phyloP scores from a whole-genome alignment of 106 monocot genomes.

The Ottelia alismoides region DNA sequence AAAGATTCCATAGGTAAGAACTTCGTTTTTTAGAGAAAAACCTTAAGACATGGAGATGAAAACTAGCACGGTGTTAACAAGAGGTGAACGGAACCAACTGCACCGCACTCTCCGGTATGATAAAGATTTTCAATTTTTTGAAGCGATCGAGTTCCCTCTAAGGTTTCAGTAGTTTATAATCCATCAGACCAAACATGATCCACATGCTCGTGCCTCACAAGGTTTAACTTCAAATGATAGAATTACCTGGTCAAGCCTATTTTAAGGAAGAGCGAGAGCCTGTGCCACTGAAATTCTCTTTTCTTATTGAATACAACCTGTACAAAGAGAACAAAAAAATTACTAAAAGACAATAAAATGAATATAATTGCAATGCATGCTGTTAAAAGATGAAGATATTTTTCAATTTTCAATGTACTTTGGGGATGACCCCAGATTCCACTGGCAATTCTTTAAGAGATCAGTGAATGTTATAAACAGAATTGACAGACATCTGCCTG shows the following conservation, averaged over 20 bases:
- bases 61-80: too few species aligned
- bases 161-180: neutral
- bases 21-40: too few species aligned
- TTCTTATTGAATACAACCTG: slow-evolving; percentile 80
- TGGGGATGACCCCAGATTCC: too few species aligned
- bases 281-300: slow-evolving; percentile 66
- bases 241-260: slow-evolving; percentile 50
- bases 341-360: neutral
- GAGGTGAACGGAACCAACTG: too few species aligned
- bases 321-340: neutral
- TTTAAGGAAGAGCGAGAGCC: slow-evolving; percentile 51
- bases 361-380: neutral
- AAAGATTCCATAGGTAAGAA: too few species aligned
- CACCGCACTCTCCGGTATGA: too few species aligned
- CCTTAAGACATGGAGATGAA: too few species aligned
- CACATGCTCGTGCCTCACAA: neutral
- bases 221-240: neutral
- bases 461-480: too few species aligned
- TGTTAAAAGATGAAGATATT: neutral
- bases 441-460: too few species aligned
- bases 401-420: neutral
- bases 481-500: too few species aligned
- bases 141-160: neutral
- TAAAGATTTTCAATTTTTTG: neutral
- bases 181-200: neutral